Conservation (phyloP, 345 rosid species). For the Linum usitatissimum region DNA sequence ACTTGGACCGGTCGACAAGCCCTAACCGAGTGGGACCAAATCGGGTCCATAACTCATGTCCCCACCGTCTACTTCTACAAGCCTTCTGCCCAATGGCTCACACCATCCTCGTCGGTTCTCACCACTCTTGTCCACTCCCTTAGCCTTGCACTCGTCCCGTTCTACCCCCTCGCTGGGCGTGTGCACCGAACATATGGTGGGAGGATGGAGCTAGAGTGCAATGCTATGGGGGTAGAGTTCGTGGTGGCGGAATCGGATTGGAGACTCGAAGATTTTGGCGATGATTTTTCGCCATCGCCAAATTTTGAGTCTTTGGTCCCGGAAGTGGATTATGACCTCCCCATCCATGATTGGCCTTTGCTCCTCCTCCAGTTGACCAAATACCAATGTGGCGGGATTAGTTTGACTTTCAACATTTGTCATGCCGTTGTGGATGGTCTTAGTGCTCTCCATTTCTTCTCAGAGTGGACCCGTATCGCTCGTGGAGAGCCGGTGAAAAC, state of each 20-base stretch:
- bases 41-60: constrained; percentile 43
- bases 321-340: constrained; percentile 29
- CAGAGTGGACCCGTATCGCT: constrained; percentile 44
- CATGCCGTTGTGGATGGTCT: constrained; percentile 48
- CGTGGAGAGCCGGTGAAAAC: constrained; percentile 27
- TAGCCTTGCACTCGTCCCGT: constrained; percentile 29
- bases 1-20: constrained; percentile 30
- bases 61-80: constrained; percentile 52
- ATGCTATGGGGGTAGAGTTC: constrained; percentile 28
- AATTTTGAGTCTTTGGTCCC: constrained; percentile 33
- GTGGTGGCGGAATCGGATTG: constrained; percentile 36
- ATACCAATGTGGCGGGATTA: constrained; percentile 44
- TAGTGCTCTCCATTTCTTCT: constrained; percentile 41
- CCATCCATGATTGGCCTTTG: constrained; percentile 35
- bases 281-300: constrained; percentile 22
- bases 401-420: constrained; percentile 33
- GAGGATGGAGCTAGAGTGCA: constrained; percentile 43
- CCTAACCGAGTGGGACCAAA: constrained; percentile 46
- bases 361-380: constrained; percentile 38
- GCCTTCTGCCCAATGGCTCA: constrained; percentile 20
- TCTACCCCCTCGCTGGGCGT: constrained; percentile 56
- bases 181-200: constrained; percentile 32
- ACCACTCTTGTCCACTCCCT: constrained; percentile 29
- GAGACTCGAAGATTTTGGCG: constrained; percentile 27
- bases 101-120: constrained; percentile 15